Conservation (phyloP, 495 filamentous ascomycete species). For the Penicillium desertorum region DNA sequence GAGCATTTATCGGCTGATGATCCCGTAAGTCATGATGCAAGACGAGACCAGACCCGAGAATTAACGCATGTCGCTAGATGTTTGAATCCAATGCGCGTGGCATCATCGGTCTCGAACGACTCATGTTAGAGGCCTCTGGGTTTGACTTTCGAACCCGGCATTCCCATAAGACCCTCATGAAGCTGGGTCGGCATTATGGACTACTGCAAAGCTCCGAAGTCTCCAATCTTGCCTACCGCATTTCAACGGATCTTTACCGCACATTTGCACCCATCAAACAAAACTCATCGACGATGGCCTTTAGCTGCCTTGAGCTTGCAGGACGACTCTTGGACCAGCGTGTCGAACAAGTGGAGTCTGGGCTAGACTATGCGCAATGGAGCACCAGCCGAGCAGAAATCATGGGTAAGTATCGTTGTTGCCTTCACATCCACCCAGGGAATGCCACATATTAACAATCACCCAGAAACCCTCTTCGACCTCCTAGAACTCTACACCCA, state of each 20-base stretch:
- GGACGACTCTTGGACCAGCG: constrained; percentile 59
- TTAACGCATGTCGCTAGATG: constrained; percentile 46
- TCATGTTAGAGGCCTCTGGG: constrained; percentile 88
- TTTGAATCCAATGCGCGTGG: constrained; percentile 75
- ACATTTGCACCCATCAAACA: constrained; percentile 92
- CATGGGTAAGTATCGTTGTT: constrained; percentile 50
- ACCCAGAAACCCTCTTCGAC: constrained; percentile 75
- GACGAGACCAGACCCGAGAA: neutral
- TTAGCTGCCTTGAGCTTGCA: constrained; percentile 79
- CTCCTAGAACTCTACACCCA: constrained; percentile 86
- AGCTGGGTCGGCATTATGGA: constrained; percentile 59
- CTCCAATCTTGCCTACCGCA: constrained; percentile 67
- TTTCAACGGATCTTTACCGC: constrained; percentile 85
- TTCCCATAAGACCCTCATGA: constrained; percentile 78
- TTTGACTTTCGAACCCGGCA: constrained; percentile 95
- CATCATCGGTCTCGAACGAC: constrained; percentile 83
- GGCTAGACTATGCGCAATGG: constrained; percentile 53
- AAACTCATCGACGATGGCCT: constrained; percentile 71
- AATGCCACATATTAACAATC: constrained; percentile 4
- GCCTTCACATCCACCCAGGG: neutral
- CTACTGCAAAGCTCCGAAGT: constrained; percentile 54
- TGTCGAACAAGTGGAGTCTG: constrained; percentile 46
- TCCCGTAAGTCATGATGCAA: constrained; percentile 50
- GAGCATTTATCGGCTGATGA: constrained; percentile 83
- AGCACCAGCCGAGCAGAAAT: constrained; percentile 65